Conservation (phyloP, 2,329 filamentous ascomycete species). For the Daldinia sp. region DNA sequence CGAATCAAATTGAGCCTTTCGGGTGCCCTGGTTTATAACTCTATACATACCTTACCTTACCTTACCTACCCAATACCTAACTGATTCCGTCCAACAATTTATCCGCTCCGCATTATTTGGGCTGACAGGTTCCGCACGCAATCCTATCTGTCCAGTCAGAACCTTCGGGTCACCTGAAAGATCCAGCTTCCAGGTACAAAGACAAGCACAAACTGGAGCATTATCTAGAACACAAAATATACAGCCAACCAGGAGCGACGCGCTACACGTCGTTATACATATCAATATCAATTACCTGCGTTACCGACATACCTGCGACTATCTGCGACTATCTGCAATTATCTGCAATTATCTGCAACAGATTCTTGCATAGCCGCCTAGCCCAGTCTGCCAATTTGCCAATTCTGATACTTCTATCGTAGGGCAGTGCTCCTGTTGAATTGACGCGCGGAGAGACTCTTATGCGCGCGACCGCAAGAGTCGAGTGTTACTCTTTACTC, state of each 20-base stretch:
- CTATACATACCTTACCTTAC: constrained; percentile 9
- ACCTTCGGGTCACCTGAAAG: constrained; percentile 29
- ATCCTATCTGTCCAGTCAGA: constrained; percentile 24
- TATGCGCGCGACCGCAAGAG: constrained; percentile 14
- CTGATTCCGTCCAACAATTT: constrained; percentile 32
- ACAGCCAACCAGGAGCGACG: constrained; percentile 21
- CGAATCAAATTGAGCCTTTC: constrained; percentile 34
- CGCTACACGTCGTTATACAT: constrained; percentile 23
- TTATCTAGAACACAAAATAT: constrained; percentile 14
- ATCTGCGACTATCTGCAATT: neutral
- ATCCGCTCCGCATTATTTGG: constrained; percentile 40
- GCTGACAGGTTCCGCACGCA: constrained; percentile 19
- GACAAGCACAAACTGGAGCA: constrained; percentile 23
- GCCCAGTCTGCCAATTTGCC: no score
- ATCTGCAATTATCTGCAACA: neutral
- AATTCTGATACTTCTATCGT: constrained; percentile 15
- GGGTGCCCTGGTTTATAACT: constrained; percentile 25
- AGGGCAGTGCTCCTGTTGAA: constrained; percentile 18
- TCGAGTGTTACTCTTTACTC: neutral
- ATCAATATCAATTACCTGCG: neutral
- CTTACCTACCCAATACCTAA: neutral
- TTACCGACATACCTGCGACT: no score
- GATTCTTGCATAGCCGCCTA: constrained; percentile 23
- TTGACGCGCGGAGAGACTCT: constrained; percentile 12
- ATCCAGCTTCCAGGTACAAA: constrained; percentile 30